These are phyloP conservation scores for Metschnikowia gelsemii DNA, from an alignment of 805 yeast species.

Conservation along the genomic window DNA sequence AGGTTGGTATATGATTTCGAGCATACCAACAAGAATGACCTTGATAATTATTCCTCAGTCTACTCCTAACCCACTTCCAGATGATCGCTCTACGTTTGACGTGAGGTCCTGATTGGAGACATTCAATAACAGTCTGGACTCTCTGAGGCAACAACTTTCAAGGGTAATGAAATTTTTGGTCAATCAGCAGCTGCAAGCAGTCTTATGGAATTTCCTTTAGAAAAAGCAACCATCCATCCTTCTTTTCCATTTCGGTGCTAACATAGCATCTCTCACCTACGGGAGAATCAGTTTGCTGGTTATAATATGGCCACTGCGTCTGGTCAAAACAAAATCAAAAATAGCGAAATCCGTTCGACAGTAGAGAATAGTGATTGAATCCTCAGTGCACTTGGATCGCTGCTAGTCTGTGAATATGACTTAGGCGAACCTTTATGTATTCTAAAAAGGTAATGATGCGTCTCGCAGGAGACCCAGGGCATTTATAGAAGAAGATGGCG, in stretches of 20 bases:
- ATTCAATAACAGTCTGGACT: background rate
- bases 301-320: background rate
- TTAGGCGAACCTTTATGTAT: too few relatives aligned
- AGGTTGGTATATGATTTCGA: too few relatives aligned
- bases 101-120: conserved; percentile 6
- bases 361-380: too few relatives aligned
- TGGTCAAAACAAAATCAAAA: background rate
- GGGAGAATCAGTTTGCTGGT: conserved; percentile 14
- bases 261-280: conserved; percentile 1
- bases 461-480: too few relatives aligned
- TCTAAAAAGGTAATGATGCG: too few relatives aligned
- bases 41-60: too few relatives aligned
- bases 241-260: background rate
- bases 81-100: conserved; percentile 18
- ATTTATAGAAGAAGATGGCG: too few relatives aligned
- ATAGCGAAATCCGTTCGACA: too few relatives aligned
- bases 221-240: background rate
- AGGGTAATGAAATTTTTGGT: background rate
- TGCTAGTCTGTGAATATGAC: too few relatives aligned
- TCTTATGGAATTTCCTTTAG: conserved; percentile 2
- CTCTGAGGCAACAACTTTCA: background rate
- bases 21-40: too few relatives aligned
- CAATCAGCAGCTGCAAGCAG: conserved; percentile 3
- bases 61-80: conserved; percentile 32
- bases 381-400: too few relatives aligned